Base-by-base conservation (phyloP, 2,329 filamentous ascomycete species). In the Colletotrichum tanaceti region DNA sequence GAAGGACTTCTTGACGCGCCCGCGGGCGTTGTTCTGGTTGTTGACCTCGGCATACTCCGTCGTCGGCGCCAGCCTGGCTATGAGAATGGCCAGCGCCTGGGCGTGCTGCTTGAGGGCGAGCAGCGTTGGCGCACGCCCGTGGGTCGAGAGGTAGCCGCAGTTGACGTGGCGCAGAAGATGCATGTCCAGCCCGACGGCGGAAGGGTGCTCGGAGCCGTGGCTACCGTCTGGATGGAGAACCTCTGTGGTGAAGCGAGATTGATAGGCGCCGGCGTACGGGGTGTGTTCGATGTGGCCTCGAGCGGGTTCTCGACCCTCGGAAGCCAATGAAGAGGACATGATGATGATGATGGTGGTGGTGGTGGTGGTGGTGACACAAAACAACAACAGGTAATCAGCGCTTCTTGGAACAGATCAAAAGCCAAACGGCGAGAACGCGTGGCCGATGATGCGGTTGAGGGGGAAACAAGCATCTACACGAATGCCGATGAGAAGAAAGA, bases 71-170 rank as follows among this genome's bases (percentile, higher is more conserved):
- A 89, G 75, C 49, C 79, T 76, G 3, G 80, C 79, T 70, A 90
- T 87, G 55, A 89, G 79, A 16, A 84, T 80, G 41, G 80, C 77
- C 18, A 90, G 81, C n/a, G 85, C 83, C 62, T 89, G 87, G 0
- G 86, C 85, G 70, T 90, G 87, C 73, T 87, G 83, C 75, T 90
- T 90, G 43, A 90, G 79, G 1, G 85, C 80, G 1, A 85, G 77
- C n/a, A 90, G 78, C 0, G 86, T 89, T 1, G 87, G 86, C 4
- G 86, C 77, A 6, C 78, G 74, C 5, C 82, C 84, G 14, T 78
- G 76, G 2, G 85, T 87, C 2, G 87, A 89, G 46, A 89, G 78
- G 72, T 88, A 89, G 65, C 81, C 79, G 76, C 87, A 90, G 77
- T 87, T 89, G 70, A 88, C 78, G 71, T 88, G 81, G 35, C 71